phyloP scores from a whole-genome alignment of 192 early-diverging fungal species.

The Coemansia umbellata region DNA sequence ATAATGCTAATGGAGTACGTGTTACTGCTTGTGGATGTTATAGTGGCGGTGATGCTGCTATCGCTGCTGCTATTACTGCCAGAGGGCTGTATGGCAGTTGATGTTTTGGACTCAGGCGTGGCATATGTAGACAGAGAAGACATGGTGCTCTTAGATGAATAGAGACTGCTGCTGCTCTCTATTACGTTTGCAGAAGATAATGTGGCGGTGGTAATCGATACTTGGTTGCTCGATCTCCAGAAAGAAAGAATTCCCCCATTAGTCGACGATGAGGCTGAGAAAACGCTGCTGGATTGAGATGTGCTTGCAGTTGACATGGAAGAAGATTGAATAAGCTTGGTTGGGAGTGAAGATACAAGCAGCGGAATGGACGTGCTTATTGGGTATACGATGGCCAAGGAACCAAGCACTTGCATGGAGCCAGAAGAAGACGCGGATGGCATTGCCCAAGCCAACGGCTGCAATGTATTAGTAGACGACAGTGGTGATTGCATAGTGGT shows the following conservation, averaged over 20 bases:
- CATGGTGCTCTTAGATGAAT: no score
- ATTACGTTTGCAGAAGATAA: background rate
- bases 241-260: background rate
- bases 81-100: background rate
- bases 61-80: background rate
- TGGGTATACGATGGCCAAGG: constrained; percentile 15
- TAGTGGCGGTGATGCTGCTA: background rate
- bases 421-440: background rate
- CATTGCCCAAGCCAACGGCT: background rate
- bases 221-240: background rate
- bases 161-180: no score
- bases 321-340: background rate
- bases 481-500: background rate
- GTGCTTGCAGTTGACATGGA: background rate
- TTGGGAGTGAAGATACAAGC: constrained; percentile 5
- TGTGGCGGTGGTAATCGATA: background rate
- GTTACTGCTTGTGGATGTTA: background rate
- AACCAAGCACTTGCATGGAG: constrained; percentile 17
- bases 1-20: background rate
- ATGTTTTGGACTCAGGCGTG: background rate
- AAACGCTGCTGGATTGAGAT: background rate
- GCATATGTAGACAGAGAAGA: background rate
- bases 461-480: background rate
- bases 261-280: background rate
- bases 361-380: constrained; percentile 22